These are phyloP conservation scores for Kluyveromyces siamensis DNA, from an alignment of 805 yeast genomes.

Conservation along the genomic window DNA sequence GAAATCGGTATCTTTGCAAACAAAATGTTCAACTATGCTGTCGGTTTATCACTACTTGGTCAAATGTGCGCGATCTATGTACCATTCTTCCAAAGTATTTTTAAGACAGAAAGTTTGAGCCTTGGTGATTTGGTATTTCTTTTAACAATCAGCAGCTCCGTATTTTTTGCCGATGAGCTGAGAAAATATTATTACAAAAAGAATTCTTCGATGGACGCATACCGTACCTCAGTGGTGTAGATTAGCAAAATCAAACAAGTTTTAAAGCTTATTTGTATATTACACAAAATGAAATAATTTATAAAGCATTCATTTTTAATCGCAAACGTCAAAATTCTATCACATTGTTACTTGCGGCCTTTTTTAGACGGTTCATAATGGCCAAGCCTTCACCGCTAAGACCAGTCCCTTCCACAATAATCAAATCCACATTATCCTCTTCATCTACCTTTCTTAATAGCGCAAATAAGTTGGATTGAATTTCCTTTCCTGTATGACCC, in stretches of 20 bases:
- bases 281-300: background rate
- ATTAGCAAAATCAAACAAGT: background rate
- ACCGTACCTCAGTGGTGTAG: conserved; percentile 19
- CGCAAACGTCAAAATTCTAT: conserved; percentile 7
- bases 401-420: conserved; percentile 76
- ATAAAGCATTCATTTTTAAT: background rate
- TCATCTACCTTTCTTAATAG: conserved; percentile 70
- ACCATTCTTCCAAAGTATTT: conserved; percentile 84
- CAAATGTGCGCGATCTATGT: conserved; percentile 90
- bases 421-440: conserved; percentile 46
- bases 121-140: conserved; percentile 62
- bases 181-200: conserved; percentile 42
- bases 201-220: conserved; percentile 6
- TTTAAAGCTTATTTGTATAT: conserved; percentile 1
- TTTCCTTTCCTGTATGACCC: conserved; percentile 41
- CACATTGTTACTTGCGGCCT: conserved; percentile 60
- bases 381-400: conserved; percentile 82
- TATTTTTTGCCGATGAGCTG: conserved; percentile 76
- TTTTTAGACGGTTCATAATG: conserved; percentile 80
- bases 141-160: conserved; percentile 59
- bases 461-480: conserved; percentile 70
- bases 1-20: conserved; percentile 71
- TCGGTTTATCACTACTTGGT: conserved; percentile 77
- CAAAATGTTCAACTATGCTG: conserved; percentile 89
- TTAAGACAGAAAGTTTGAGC: conserved; percentile 88